Percentiles rank a stretch among this genome's conserved stretches.
phyloP scores from a whole-genome alignment of 2,329 filamentous ascomycete genomes.

The Clathrospora elynae region DNA sequence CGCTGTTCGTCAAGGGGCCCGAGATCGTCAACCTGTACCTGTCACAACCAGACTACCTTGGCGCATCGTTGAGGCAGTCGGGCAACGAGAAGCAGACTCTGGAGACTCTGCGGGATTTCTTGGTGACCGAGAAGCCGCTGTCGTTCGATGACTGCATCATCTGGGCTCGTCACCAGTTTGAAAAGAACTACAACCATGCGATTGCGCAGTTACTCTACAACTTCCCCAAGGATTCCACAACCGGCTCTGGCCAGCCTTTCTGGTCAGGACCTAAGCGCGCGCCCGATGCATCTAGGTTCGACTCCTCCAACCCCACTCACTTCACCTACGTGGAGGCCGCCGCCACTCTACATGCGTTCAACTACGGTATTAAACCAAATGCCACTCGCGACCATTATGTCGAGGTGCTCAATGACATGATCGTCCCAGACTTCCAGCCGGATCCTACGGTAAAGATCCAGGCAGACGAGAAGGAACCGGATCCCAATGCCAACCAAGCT shows the following conservation, averaged over 20 bases:
- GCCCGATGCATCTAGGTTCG: constrained; percentile 88
- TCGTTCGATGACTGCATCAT: constrained; percentile 96
- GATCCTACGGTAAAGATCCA: constrained; percentile 94
- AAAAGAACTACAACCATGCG: constrained; percentile 95
- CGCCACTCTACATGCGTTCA: constrained; percentile 94
- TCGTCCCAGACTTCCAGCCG: constrained; percentile 92
- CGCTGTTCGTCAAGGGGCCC: constrained; percentile 88
- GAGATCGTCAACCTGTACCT: constrained; percentile 95
- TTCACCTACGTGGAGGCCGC: constrained; percentile 85
- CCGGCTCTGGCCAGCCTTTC: constrained; percentile 87
- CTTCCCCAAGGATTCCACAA: constrained; percentile 92
- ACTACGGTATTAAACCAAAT: constrained; percentile 94
- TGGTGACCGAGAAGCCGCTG: constrained; percentile 88
- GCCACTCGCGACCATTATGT: constrained; percentile 73
- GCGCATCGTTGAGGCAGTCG: constrained; percentile 84
- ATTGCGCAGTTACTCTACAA: constrained; percentile 96
- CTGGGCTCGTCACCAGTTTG: constrained; percentile 92
- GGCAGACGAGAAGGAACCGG: constrained; percentile 91
- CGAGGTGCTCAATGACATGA: constrained; percentile 86
- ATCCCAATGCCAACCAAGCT: constrained; percentile 74
- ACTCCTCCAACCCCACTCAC: constrained; percentile 81
- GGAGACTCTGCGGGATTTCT: constrained; percentile 85
- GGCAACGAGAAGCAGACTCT: constrained; percentile 94
- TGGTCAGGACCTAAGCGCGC: constrained; percentile 99
- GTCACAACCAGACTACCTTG: constrained; percentile 87